Evolutionary conservation across 306 rosid species (phyloP).

Genomic region (Fragaria ananassa): DNA sequence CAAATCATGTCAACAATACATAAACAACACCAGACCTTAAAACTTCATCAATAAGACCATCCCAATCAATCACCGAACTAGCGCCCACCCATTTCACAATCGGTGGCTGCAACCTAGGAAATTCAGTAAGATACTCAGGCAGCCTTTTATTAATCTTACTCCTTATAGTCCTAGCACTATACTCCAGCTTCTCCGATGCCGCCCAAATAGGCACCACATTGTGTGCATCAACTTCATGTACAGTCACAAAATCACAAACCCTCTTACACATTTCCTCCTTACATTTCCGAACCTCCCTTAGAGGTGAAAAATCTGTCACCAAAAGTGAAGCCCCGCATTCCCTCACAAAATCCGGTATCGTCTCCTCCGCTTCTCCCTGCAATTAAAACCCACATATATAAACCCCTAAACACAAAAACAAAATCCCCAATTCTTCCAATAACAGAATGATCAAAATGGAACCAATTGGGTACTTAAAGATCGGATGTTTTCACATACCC

Average conservation of each 20-base stretch:
- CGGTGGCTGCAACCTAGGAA: conserved; percentile 54
- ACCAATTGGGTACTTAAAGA: not conserved
- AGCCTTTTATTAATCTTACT: conserved; percentile 74
- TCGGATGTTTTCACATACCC: conserved; percentile 28
- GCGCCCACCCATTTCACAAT: conserved; percentile 48
- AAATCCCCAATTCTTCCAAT: not conserved
- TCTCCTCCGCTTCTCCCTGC: conserved; percentile 87
- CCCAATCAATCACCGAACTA: conserved; percentile 51
- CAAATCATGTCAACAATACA: not conserved
- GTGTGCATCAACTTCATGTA: conserved; percentile 93
- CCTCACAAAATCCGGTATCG: conserved; percentile 58
- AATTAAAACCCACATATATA: not conserved
- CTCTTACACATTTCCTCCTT: conserved; percentile 71
- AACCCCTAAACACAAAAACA: not conserved
- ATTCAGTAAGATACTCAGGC: conserved; percentile 70
- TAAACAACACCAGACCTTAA: conserved; percentile 52
- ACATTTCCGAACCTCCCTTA: conserved; percentile 61
- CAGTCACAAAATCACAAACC: conserved; percentile 49
- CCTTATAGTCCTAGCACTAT: conserved; percentile 80
- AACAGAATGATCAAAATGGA: not conserved
- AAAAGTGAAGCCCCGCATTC: conserved; percentile 83
- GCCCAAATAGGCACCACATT: conserved; percentile 85
- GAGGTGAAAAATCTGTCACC: conserved; percentile 83
- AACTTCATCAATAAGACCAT: conserved; percentile 53
- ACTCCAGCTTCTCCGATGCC: conserved; percentile 86